A percentile compares a stretch with the other conserved stretches of the same genome.
phyloP scores from a whole-genome alignment of 495 filamentous ascomycete species.

The Venustampulla echinocandica region DNA sequence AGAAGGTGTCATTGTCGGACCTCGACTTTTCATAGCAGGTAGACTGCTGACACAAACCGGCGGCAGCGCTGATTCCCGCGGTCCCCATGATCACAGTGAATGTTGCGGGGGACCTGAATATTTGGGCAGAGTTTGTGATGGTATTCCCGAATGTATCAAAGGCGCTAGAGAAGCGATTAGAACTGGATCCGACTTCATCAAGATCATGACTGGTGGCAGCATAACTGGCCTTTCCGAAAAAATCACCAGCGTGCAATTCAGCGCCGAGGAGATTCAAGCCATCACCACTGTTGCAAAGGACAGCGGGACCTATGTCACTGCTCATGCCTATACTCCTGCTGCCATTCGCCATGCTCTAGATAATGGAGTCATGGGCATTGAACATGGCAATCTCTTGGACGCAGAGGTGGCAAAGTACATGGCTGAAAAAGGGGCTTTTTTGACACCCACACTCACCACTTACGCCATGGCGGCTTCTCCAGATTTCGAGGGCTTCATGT shows the following conservation, averaged over 20 bases:
- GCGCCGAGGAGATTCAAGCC: constrained; percentile 40
- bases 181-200: constrained; percentile 47
- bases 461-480: constrained; percentile 41
- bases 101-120: constrained; percentile 35
- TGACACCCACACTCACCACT: constrained; percentile 46
- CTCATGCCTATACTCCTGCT: constrained; percentile 44
- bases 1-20: constrained; percentile 40
- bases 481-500: constrained; percentile 34
- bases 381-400: constrained; percentile 49
- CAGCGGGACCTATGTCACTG: constrained; percentile 43
- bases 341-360: constrained; percentile 44
- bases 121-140: constrained; percentile 39
- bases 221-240: constrained; percentile 43
- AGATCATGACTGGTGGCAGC: constrained; percentile 48
- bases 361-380: constrained; percentile 47
- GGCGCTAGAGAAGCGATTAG: constrained; percentile 44
- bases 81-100: constrained; percentile 27
- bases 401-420: constrained; percentile 39
- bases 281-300: constrained; percentile 39
- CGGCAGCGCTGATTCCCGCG: constrained; percentile 44
- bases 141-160: constrained; percentile 41
- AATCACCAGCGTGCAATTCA: constrained; percentile 43
- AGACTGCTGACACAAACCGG: constrained; percentile 41
- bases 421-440: constrained; percentile 35
- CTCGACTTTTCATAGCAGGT: constrained; percentile 31